A percentile compares a stretch with the other conserved stretches of the same genome.
phyloP scores from a whole-genome alignment of 2,329 filamentous ascomycete genomes.

The Claviceps spartinae region DNA sequence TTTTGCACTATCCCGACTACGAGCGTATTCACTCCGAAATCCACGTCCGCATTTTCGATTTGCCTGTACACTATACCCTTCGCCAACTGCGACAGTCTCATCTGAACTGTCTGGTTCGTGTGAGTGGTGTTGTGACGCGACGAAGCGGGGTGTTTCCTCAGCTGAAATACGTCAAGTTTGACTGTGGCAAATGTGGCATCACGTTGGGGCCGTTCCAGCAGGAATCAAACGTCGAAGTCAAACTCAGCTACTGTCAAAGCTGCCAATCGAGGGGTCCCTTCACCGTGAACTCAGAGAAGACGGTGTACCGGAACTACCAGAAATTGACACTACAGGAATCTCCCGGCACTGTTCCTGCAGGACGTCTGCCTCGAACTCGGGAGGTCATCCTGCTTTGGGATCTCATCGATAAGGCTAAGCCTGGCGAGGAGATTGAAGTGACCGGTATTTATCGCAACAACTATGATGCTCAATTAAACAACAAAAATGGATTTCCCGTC shows the following conservation, averaged over 20 bases:
- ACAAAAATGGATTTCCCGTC: slow-evolving; percentile 95
- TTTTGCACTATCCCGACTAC: slow-evolving; percentile 94
- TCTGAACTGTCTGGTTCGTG: slow-evolving; percentile 86
- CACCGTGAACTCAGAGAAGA: slow-evolving; percentile 91
- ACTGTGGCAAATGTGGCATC: slow-evolving; percentile 84
- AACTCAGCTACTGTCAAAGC: slow-evolving; percentile 89
- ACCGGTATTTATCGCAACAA: slow-evolving; percentile 97
- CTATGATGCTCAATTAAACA: slow-evolving; percentile 94
- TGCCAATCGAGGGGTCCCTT: slow-evolving; percentile 94
- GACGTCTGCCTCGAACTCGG: slow-evolving; percentile 80
- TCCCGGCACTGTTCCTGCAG: slow-evolving; percentile 89
- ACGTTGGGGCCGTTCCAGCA: slow-evolving; percentile 95
- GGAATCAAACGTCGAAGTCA: slow-evolving; percentile 91
- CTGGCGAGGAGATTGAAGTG: slow-evolving; percentile 93
- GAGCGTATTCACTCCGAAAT: slow-evolving; percentile 96
- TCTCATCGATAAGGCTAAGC: slow-evolving; percentile 91
- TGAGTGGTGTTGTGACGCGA: slow-evolving; percentile 89
- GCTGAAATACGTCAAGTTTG: slow-evolving; percentile 96
- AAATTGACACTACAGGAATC: slow-evolving; percentile 96
- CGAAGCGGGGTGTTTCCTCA: slow-evolving; percentile 94
- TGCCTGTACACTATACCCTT: slow-evolving; percentile 89
- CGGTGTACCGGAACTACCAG: slow-evolving; percentile 96
- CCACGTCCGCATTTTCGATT: slow-evolving; percentile 88
- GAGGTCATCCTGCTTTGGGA: slow-evolving; percentile 96
- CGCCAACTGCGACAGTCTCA: slow-evolving; percentile 91